These are phyloP conservation scores for Gonapodya prolifera DNA, from an alignment of 192 early-diverging fungal genomes.

Conservation along the genomic window DNA sequence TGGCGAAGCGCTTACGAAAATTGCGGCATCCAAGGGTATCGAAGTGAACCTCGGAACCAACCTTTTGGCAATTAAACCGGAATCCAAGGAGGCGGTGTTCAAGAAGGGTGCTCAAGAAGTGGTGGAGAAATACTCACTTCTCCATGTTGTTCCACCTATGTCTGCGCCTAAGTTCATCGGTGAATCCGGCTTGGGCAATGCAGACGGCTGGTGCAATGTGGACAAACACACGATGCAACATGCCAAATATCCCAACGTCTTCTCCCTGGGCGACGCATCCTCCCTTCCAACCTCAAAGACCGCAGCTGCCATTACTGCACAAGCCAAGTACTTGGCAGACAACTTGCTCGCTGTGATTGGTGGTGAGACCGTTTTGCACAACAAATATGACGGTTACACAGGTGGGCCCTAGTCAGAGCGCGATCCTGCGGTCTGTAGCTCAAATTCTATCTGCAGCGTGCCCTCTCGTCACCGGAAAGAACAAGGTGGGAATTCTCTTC, in stretches of 20 bases:
- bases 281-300: constrained; percentile 84
- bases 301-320: constrained; percentile 71
- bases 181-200: constrained; percentile 50
- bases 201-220: constrained; percentile 72
- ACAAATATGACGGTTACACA: constrained; percentile 69
- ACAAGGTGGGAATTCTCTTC: constrained; percentile 11
- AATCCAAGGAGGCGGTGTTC: constrained; percentile 60
- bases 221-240: constrained; percentile 69
- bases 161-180: constrained; percentile 67
- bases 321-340: constrained; percentile 59
- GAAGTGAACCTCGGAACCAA: constrained; percentile 58
- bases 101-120: constrained; percentile 41
- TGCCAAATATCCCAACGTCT: constrained; percentile 62
- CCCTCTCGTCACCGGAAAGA: constrained; percentile 46
- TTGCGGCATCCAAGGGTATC: constrained; percentile 55
- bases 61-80: constrained; percentile 50
- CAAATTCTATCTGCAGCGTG: not conserved
- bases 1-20: constrained; percentile 48
- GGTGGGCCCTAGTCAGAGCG: constrained; percentile 39
- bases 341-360: constrained; percentile 55
- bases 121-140: constrained; percentile 59
- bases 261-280: constrained; percentile 69
- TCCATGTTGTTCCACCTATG: constrained; percentile 79
- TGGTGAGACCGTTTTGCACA: constrained; percentile 24
- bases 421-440: constrained; percentile 31